Evolutionary conservation across 139 green algal genomes (phyloP).

Genomic region (Chlorella sp.): DNA sequence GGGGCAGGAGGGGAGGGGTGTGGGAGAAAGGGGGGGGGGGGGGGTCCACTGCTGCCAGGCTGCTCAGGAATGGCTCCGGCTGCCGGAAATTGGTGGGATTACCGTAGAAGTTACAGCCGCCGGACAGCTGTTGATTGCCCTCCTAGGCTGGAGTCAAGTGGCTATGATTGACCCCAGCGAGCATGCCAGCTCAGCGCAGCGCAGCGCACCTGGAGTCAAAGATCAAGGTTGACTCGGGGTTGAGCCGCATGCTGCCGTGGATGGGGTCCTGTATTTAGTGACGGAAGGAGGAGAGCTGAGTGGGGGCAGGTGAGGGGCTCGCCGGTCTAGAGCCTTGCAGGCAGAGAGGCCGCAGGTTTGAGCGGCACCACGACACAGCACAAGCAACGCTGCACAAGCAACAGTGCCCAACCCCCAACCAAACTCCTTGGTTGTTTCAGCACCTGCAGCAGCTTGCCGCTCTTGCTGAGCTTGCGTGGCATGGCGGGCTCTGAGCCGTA

Average conservation of each 20-base stretch:
- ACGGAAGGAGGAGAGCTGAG: neutral
- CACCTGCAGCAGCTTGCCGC: constrained; percentile 40
- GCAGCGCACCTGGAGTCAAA: constrained; percentile 85
- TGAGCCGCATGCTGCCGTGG: constrained; percentile 64
- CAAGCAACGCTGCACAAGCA: neutral
- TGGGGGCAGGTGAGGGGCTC: neutral
- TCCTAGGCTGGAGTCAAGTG: no score
- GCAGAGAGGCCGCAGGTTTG: neutral
- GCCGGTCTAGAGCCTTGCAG: neutral
- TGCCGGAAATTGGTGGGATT: neutral
- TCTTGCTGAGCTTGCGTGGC: neutral
- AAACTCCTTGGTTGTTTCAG: neutral
- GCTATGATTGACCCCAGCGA: no score
- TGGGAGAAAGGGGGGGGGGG: no score
- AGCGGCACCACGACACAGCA: no score
- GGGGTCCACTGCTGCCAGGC: neutral
- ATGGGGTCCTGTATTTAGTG: constrained; percentile 73
- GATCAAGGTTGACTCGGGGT: constrained; percentile 53
- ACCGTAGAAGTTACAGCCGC: no score
- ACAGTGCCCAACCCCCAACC: neutral
- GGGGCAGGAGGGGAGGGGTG: no score
- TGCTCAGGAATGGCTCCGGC: neutral
- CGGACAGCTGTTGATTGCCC: no score
- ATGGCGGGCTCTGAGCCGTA: no score
- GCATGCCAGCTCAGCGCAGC: constrained; percentile 84